Evolutionary conservation across 352 stramenopile genomes (phyloP), one percentile per base, ranked within the genome.

Genomic region (Phytophthora vignae): DNA sequence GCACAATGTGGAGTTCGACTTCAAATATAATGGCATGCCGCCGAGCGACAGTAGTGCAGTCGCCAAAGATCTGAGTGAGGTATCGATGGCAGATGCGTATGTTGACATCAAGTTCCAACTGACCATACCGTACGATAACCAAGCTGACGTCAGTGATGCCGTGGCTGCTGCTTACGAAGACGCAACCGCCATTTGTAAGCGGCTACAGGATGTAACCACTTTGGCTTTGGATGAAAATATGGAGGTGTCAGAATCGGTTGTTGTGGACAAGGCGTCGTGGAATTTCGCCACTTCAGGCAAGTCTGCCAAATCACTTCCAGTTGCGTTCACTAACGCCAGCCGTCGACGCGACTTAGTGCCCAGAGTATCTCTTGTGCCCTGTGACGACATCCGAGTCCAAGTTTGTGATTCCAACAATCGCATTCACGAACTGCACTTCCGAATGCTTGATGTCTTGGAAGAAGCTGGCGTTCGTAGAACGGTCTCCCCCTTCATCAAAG

Each of bases 301-400:
- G 68, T n/a, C 33, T 15, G 59, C 22, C 4, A 62, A 15, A 33
- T 21, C 14, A 15, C 44, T 91, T 5, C 38, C 55, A 4, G 31
- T 85, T 14, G 57, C 81, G 9, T 65, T 88, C 19, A 65, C 79
- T 12, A 71, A 85, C 31, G 19, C 46, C n/a, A 52, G 64, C 21
- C 77, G 71, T 0, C 53, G 67, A 19, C 62, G 70, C 4, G 64
- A 73, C 5, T 73, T 71, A 0, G 50, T 76, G 10, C 82, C 84
- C 1, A 65, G 46, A 5, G 36, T 88, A 17, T 72, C 73, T 22
- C 56, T 92, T 11, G 33, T 81, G 2, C 75, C 84, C 6, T 69
- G 90, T 6, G 73, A 85, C 9, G 83, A 94, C 36, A 62, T 86
- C 14, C 76, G 77, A 12, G 53, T 94, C 8, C 78, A 65, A 56